These are phyloP conservation scores for Lojkania enalia DNA, from an alignment of 2,329 filamentous ascomycete genomes.

Conservation along the genomic window DNA sequence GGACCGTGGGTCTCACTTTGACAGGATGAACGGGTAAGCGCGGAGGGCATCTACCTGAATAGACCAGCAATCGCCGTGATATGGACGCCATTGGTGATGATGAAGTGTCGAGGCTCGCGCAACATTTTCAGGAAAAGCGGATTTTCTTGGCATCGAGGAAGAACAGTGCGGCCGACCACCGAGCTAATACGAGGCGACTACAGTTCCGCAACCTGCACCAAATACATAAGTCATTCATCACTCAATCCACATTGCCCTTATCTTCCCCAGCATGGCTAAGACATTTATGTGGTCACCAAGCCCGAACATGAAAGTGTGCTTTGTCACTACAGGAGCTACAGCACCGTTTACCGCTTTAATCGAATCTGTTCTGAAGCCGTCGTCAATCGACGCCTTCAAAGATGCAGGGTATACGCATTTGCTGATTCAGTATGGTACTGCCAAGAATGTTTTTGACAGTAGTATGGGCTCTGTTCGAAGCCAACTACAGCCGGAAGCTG, in stretches of 20 bases:
- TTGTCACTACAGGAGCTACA: conserved; percentile 92
- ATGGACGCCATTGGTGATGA: conserved; percentile 40
- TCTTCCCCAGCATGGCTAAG: background rate
- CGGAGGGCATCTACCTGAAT: conserved; percentile 33
- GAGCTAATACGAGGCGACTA: no score
- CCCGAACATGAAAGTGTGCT: conserved; percentile 60
- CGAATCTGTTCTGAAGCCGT: conserved; percentile 61
- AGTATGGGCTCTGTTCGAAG: conserved; percentile 18
- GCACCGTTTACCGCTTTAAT: conserved; percentile 78
- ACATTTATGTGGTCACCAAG: background rate
- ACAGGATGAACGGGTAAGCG: conserved; percentile 23
- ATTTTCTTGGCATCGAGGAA: conserved; percentile 23
- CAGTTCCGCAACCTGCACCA: no score
- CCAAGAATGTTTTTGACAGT: conserved; percentile 57
- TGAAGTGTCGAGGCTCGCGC: conserved; percentile 20
- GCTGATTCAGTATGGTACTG: conserved; percentile 78
- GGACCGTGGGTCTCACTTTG: conserved; percentile 20
- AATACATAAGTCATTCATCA: no score
- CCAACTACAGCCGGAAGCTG: conserved; percentile 13
- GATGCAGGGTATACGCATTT: conserved; percentile 69
- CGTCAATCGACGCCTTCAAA: conserved; percentile 65
- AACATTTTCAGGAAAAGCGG: conserved; percentile 37
- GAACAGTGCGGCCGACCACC: conserved; percentile 25
- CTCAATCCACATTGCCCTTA: no score
- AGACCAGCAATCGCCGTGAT: conserved; percentile 37